Conservation (phyloP, 1,139 yeast species). For the Candida tropicalis region DNA sequence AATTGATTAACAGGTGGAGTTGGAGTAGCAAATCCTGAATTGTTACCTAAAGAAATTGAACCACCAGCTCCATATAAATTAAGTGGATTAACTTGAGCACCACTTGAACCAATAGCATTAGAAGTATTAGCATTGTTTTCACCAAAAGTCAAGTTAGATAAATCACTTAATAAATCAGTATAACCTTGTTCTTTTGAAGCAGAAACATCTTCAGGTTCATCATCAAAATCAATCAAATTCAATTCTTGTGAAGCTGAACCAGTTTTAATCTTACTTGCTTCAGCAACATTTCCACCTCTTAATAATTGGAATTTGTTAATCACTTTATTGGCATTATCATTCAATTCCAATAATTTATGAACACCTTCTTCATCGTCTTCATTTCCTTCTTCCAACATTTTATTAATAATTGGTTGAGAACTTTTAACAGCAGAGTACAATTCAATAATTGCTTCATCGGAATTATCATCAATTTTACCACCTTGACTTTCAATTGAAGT, state of each 20-base stretch:
- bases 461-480: slow-evolving; percentile 52
- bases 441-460: slow-evolving; percentile 76
- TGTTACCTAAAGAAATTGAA: slow-evolving; percentile 40
- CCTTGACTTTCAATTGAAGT: slow-evolving; percentile 53
- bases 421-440: slow-evolving; percentile 78
- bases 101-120: slow-evolving; percentile 12
- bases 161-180: slow-evolving; percentile 71
- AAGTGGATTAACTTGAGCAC: slow-evolving; percentile 29
- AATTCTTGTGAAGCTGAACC: slow-evolving; percentile 38
- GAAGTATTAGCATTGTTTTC: slow-evolving; percentile 21
- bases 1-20: slow-evolving; percentile 14
- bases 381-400: slow-evolving; percentile 64
- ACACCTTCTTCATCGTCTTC: slow-evolving; percentile 63
- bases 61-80: slow-evolving; percentile 53
- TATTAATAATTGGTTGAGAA: slow-evolving; percentile 85
- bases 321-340: slow-evolving; percentile 75
- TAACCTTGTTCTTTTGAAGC: slow-evolving; percentile 50
- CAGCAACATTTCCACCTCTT: slow-evolving; percentile 62
- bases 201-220: slow-evolving; percentile 48
- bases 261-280: slow-evolving; percentile 60
- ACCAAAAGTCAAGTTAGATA: slow-evolving; percentile 60
- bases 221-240: slow-evolving; percentile 81
- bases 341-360: slow-evolving; percentile 63
- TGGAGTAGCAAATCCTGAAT: slow-evolving; percentile 7
- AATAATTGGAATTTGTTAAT: slow-evolving; percentile 68